Conservation (phyloP, 1,284 basidiomycete genomes). For the Abortiporus biennis region DNA sequence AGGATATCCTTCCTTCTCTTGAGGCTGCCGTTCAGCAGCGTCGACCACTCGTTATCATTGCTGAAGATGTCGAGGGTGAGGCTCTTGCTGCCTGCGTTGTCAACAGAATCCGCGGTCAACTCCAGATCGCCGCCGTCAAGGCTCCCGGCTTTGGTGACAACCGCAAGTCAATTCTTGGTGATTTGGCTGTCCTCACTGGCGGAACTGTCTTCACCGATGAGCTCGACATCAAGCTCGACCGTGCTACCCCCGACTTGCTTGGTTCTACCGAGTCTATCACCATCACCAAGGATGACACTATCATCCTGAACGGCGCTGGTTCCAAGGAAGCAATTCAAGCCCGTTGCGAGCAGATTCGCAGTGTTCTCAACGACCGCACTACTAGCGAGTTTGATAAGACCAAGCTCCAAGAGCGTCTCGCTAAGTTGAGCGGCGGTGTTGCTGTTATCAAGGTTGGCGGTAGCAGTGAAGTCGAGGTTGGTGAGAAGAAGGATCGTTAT, state of each 20-base stretch:
- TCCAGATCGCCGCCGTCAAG: conserved; percentile 91
- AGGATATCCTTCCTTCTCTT: conserved; percentile 93
- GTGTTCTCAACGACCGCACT: conserved; percentile 75
- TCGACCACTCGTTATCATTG: conserved; percentile 92
- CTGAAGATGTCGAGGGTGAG: conserved; percentile 97
- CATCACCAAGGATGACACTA: conserved; percentile 98
- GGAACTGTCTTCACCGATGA: conserved; percentile 98
- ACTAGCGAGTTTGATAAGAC: conserved; percentile 94
- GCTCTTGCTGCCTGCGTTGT: conserved; percentile 96
- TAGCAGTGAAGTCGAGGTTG: conserved; percentile 90
- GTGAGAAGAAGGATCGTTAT: conserved; percentile 99
- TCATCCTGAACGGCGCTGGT: conserved; percentile 91
- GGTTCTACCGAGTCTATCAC: conserved; percentile 91
- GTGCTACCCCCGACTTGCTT: conserved; percentile 84
- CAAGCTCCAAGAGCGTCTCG: conserved; percentile 95
- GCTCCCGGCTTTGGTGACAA: conserved; percentile 99
- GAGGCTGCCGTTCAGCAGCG: conserved; percentile 90
- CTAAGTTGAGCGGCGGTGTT: conserved; percentile 94
- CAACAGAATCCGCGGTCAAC: conserved; percentile 97
- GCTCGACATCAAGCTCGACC: conserved; percentile 96
- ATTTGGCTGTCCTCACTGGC: conserved; percentile 94
- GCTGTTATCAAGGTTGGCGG: conserved; percentile 99
- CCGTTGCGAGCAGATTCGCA: conserved; percentile 93
- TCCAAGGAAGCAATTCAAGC: conserved; percentile 81
- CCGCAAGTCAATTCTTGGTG: conserved; percentile 96